phyloP scores from a whole-genome alignment of 768 basidiomycete genomes.

The Lyophyllum shimeji region DNA sequence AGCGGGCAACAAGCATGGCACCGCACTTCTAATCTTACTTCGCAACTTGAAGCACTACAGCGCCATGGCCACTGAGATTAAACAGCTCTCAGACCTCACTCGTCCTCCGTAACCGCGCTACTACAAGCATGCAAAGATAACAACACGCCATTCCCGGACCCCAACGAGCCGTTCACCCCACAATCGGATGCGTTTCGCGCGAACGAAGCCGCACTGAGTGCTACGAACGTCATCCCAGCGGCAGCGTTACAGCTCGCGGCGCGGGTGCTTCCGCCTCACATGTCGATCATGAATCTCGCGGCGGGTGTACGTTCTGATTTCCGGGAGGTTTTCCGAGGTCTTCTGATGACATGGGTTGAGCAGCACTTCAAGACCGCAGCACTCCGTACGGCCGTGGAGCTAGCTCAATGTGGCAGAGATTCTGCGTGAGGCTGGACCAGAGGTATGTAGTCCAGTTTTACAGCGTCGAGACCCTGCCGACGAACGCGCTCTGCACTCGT shows the following conservation, averaged over 20 bases:
- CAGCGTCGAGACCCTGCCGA: neutral
- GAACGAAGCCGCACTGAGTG: conserved; percentile 24
- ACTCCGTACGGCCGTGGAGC: conserved; percentile 21
- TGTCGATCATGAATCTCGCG: conserved; percentile 18
- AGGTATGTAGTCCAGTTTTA: conserved; percentile 17
- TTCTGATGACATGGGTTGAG: neutral
- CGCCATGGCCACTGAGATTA: conserved; percentile 11
- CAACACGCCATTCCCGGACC: conserved; percentile 23
- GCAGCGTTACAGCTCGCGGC: conserved; percentile 34
- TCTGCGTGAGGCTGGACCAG: conserved; percentile 31
- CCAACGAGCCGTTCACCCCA: conserved; percentile 25
- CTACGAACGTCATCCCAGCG: conserved; percentile 28
- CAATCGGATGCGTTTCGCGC: conserved; percentile 29
- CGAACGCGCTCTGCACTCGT: neutral
- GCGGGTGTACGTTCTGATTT: conserved; percentile 19
- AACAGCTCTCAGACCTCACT: conserved; percentile 19
- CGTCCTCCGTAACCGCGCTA: conserved; percentile 21
- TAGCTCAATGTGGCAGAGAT: conserved; percentile 29
- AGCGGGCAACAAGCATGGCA: too few relatives aligned
- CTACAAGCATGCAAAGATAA: conserved; percentile 22
- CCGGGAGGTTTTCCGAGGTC: neutral
- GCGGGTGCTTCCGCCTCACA: conserved; percentile 25
- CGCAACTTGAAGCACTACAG: neutral
- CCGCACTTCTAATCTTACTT: neutral
- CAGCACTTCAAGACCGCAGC: conserved; percentile 26